A percentile compares a stretch with the other conserved stretches of the same genome.
Evolutionary conservation across 306 rosid genomes (phyloP).

Genomic region (Nissolia schottii): DNA sequence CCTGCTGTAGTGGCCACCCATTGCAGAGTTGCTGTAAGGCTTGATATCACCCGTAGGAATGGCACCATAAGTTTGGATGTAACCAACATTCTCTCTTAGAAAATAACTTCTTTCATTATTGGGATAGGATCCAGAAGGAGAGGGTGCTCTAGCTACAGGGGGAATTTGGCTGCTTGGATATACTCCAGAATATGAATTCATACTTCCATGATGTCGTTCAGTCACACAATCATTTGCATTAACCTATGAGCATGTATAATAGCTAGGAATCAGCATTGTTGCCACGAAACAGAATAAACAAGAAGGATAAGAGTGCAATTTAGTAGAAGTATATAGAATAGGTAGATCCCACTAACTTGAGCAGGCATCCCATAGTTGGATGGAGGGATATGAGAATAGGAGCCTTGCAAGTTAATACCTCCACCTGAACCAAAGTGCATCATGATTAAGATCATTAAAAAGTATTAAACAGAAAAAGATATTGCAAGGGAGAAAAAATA

Average conservation of each 20-base stretch:
- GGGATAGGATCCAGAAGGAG: constrained; percentile 13
- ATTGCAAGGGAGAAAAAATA: not conserved
- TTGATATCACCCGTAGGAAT: not conserved
- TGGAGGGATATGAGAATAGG: constrained; percentile 13
- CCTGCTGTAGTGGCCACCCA: constrained; percentile 11
- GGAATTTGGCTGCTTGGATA: constrained; percentile 26
- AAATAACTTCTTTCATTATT: constrained; percentile 3
- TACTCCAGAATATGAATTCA: constrained; percentile 25
- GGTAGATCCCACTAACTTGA: constrained; percentile 35
- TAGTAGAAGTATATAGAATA: not conserved
- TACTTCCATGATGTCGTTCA: constrained; percentile 7
- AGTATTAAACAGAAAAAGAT: not conserved
- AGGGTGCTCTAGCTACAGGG: constrained; percentile 8
- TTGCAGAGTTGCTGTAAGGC: constrained; percentile 1
- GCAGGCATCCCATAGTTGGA: constrained; percentile 5
- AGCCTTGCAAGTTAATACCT: not conserved
- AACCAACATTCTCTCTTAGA: constrained; percentile 18
- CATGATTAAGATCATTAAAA: not conserved
- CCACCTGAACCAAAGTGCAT: constrained; percentile 22
- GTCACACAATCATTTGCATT: not conserved
- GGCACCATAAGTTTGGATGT: constrained; percentile 2
- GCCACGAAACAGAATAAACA: not conserved
- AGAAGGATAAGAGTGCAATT: not conserved
- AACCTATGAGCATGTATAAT: constrained; percentile 23
- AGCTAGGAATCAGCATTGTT: not conserved